phyloP scores from a whole-genome alignment of 2,329 filamentous ascomycete species.

The Tolypocladium sp. region DNA sequence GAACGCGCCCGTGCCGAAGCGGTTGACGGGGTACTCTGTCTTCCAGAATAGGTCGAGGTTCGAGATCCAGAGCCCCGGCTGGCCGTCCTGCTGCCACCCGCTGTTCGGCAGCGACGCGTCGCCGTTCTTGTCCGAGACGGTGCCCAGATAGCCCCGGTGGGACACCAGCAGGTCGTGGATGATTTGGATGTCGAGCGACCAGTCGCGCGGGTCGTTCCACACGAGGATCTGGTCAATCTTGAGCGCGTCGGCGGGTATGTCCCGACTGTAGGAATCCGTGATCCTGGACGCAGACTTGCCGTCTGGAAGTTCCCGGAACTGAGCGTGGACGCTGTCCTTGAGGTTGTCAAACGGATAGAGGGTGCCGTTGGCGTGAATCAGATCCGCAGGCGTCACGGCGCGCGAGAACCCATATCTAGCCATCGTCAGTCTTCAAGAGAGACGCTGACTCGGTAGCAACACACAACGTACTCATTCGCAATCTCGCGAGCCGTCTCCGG shows the following conservation, averaged over 20 bases:
- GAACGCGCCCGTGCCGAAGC: conserved; percentile 88
- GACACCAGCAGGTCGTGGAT: conserved; percentile 79
- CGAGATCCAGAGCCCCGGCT: conserved; percentile 76
- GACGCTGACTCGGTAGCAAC: background rate
- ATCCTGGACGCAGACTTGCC: conserved; percentile 21
- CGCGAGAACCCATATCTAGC: conserved; percentile 63
- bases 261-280: conserved; percentile 20
- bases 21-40: conserved; percentile 71
- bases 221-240: conserved; percentile 88
- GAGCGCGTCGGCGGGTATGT: conserved; percentile 35
- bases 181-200: conserved; percentile 82
- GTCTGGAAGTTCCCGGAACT: conserved; percentile 18
- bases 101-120: conserved; percentile 52
- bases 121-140: conserved; percentile 65
- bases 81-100: conserved; percentile 75
- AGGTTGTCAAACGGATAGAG: conserved; percentile 71
- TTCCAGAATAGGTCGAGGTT: conserved; percentile 91
- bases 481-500: conserved; percentile 60
- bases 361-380: conserved; percentile 62
- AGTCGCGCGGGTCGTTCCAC: conserved; percentile 94
- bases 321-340: conserved; percentile 19
- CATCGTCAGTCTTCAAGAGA: background rate
- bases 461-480: conserved; percentile 48
- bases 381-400: conserved; percentile 79
- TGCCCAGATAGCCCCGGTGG: conserved; percentile 68